Base-by-base conservation (phyloP, 768 basidiomycete genomes). In the Rhizopogon roseolus region DNA sequence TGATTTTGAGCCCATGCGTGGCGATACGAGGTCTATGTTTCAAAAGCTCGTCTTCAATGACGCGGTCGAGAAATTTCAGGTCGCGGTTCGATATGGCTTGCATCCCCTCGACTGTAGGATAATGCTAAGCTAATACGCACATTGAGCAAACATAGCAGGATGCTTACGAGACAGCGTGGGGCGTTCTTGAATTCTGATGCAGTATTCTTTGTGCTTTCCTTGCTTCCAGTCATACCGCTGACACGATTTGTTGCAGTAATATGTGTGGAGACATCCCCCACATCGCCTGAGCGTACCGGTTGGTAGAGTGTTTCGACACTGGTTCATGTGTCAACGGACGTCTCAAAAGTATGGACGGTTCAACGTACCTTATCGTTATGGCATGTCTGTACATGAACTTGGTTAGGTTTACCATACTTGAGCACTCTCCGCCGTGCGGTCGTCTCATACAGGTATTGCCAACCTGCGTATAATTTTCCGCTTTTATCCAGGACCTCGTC, bases 191-290 rank as follows among this genome's bases (percentile, higher is more conserved):
- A 67, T 17, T 3, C 57, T 49, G 2, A 34, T 53, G 39, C 63
- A 67, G 34, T 69, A 69, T 17, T 55, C 49, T 40, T 65, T 67
- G 54, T 67, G 66, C 40, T 52, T 63, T n/a, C 66, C 66, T 25
- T 56, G 27, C 41, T 41, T 29, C 66, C 66, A 69, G 11, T 67
- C 66, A 34, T 60, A 53, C 25, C 57, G 61, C 56, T 67, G 66
- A 55, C 66, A 67, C 37, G 52, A 49, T 25, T 44, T 59, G 48
- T 57, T 59, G 32, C 67, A 69, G 17, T 69, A 69, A 39, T 59
- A 69, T 29, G 65, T 55, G n/a, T 67, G 66, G 25, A 63, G 56
- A 49, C 63, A 69, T 4, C 67, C 65, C 16, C 37, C 58, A 27
- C 67, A 67, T 0, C 65, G 61, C 49, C 57, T 66, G 27, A 67